Evolutionary conservation across 2,329 filamentous ascomycete genomes (phyloP), one percentile per base, ranked within the genome.

Genomic region (Mycocentrospora acerina): DNA sequence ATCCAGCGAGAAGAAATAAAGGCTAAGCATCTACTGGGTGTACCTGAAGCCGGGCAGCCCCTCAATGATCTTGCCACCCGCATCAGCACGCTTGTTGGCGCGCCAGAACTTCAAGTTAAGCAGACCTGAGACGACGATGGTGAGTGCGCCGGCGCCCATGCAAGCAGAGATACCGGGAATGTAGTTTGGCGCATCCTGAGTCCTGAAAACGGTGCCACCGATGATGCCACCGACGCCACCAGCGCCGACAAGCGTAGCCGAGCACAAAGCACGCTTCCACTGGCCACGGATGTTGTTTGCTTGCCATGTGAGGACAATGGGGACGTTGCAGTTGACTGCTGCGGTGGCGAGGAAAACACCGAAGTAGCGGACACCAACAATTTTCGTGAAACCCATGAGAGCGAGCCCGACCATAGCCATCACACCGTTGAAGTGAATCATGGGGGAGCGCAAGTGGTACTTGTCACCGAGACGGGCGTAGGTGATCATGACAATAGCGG

Each of bases 201-300:
- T 58, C 4, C 63, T 75, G 68, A 91, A 93, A 8, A 91, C 83
- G 36, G 88, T 73, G 48, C 79, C 80, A 8, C 86, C 86, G 2
- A 80, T 79, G 46, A 93, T 91, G n/a, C 88, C 88, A 19, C 88
- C 88, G 14, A 93, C 71, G 2, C 86, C 87, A 7, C 87, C 87
- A 18, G 86, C 80, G 2, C 83, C 85, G 3, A 93, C 85, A 2
- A 91, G 77, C 0, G 82, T 85, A 2, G 88, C 86, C 46, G 81
- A 86, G 63, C 81, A 84, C 45, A 93, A 82, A 2, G 88, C 88
- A 27, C 89, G 81, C 71, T 90, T 94, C 86, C 88, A 93, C 69
- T 93, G 88, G 0, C 88, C 88, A 34, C 86, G 82, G 59, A 94
- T 85, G 67, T 94, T 94, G 70, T 91, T 93, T 25, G 87, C 86